A percentile compares a stretch with the other conserved stretches of the same genome.
Evolutionary conservation across 139 green algal genomes (phyloP).

Genomic region (Desmodesmus armatus): DNA sequence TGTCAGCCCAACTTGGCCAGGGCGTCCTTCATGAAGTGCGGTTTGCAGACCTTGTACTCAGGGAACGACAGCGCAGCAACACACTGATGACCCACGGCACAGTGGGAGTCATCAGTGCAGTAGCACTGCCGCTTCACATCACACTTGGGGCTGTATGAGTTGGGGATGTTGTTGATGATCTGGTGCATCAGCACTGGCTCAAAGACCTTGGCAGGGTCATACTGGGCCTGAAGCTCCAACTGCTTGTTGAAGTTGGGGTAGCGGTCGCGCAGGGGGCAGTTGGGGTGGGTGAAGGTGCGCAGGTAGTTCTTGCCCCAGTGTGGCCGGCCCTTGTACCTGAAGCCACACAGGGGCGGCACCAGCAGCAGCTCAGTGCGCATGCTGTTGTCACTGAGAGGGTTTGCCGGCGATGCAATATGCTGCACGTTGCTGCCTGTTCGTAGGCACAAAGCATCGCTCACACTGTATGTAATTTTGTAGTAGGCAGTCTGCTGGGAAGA

Average conservation of each 20-base stretch:
- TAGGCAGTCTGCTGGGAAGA: no score
- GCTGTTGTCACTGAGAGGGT: no score
- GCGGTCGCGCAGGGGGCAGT: constrained; percentile 24
- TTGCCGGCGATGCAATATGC: no score
- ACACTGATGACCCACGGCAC: constrained; percentile 11
- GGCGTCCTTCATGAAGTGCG: background rate
- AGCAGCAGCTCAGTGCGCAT: background rate
- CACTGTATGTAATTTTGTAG: no score
- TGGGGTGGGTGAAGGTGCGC: constrained; percentile 17
- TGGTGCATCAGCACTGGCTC: constrained; percentile 24
- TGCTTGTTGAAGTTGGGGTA: constrained; percentile 37
- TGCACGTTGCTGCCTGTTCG: no score
- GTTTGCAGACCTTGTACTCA: constrained; percentile 41
- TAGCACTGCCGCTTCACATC: constrained; percentile 23
- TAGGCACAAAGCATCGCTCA: no score
- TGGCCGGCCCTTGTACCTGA: constrained; percentile 23
- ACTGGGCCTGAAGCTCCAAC: constrained; percentile 30
- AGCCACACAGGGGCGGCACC: background rate
- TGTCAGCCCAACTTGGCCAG: constrained; percentile 34
- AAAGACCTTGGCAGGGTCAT: constrained; percentile 34
- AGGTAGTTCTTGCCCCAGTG: constrained; percentile 45
- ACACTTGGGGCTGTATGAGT: constrained; percentile 9
- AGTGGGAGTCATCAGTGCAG: constrained; percentile 41
- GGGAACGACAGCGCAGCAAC: constrained; percentile 16
- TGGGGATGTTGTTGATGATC: background rate